Conservation (phyloP, 2,329 filamentous ascomycete genomes). For the Colletotrichum chlorophyti region DNA sequence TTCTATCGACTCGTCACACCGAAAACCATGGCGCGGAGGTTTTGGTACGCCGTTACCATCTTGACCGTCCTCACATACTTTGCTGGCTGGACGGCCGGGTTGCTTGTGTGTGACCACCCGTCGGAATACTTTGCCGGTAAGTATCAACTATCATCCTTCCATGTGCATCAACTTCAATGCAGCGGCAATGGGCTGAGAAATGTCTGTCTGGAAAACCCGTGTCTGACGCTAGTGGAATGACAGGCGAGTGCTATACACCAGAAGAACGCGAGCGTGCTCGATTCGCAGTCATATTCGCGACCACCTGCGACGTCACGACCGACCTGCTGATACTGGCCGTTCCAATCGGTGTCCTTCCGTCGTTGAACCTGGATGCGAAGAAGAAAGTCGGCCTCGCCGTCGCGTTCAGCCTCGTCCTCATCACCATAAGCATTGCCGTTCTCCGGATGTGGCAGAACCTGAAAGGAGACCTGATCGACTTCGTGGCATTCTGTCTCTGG, state of each 20-base stretch:
- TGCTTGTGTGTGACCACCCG: conserved; percentile 26
- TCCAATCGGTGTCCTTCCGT: conserved; percentile 29
- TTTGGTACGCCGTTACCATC: conserved; percentile 31
- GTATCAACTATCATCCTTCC: background rate
- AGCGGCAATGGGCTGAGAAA: too few species aligned
- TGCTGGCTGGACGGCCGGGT: conserved; percentile 29
- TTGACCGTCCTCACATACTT: conserved; percentile 30
- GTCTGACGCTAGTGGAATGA: background rate
- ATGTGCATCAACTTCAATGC: too few species aligned
- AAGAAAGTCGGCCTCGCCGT: conserved; percentile 31
- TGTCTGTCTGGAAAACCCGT: too few species aligned
- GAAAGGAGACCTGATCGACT: conserved; percentile 26
- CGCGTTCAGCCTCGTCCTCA: conserved; percentile 32
- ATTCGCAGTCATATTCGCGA: conserved; percentile 30
- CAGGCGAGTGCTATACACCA: conserved; percentile 28
- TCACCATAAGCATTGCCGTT: conserved; percentile 32
- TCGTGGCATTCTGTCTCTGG: conserved; percentile 30
- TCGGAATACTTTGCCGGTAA: conserved; percentile 28
- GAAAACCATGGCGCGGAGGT: conserved; percentile 18
- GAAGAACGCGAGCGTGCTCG: conserved; percentile 19
- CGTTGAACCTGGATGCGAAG: conserved; percentile 26
- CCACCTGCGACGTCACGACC: conserved; percentile 26
- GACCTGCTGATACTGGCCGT: conserved; percentile 32
- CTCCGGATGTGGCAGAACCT: conserved; percentile 34
- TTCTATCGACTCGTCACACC: conserved; percentile 32